phyloP scores from a whole-genome alignment of 192 early-diverging fungal species.

The Obelidium mucronatum region DNA sequence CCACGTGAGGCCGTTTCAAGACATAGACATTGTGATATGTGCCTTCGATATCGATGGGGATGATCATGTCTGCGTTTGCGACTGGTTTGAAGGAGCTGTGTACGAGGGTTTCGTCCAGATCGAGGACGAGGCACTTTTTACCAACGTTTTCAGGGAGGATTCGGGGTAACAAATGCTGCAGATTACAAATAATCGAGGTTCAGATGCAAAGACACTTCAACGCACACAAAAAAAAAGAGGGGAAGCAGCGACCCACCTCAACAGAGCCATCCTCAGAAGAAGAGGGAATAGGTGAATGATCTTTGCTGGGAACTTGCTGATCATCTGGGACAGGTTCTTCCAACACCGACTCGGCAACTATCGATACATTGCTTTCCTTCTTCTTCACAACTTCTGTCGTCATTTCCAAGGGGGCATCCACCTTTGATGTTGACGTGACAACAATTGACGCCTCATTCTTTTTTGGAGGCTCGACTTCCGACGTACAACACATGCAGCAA shows the following conservation, averaged over 20 bases:
- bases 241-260: not conserved
- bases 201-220: not conserved
- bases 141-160: conserved; percentile 67
- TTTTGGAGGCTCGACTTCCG: not conserved
- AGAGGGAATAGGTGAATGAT: not conserved
- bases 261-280: not conserved
- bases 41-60: conserved; percentile 87
- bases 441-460: not conserved
- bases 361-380: not conserved
- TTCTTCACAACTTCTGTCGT: not conserved
- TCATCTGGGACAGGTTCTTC: not conserved
- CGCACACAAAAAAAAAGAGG: not conserved
- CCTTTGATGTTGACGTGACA: not conserved
- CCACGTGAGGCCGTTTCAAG: conserved; percentile 88
- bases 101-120: conserved; percentile 91
- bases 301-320: not conserved
- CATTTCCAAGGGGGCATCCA: not conserved
- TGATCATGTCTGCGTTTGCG: conserved; percentile 80
- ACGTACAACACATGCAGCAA: not conserved
- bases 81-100: conserved; percentile 88
- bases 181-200: not conserved
- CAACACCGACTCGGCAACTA: not conserved
- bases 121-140: conserved; percentile 86
- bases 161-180: conserved; percentile 65
- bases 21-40: conserved; percentile 90